Conservation (phyloP, 345 rosid species). For the Rhizophora mangle region DNA sequence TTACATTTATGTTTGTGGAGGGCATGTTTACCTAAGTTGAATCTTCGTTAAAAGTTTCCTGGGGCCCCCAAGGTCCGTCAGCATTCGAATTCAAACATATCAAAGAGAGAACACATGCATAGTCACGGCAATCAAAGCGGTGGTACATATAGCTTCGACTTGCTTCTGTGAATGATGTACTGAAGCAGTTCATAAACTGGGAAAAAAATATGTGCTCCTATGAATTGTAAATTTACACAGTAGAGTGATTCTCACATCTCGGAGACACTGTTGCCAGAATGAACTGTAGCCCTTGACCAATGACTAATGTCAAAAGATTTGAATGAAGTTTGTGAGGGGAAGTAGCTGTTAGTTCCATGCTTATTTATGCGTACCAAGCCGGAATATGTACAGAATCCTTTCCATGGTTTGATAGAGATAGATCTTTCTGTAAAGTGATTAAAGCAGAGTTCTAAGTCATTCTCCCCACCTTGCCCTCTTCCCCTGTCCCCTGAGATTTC, state of each 20-base stretch:
- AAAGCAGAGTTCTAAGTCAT: neutral
- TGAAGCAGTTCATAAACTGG: neutral
- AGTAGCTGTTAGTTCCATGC: neutral
- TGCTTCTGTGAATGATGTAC: slow-evolving; percentile 3
- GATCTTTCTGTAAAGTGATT: neutral
- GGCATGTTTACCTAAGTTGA: neutral
- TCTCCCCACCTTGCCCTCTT: no score
- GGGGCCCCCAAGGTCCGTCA: neutral
- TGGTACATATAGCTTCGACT: slow-evolving; percentile 7
- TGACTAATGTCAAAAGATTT: neutral
- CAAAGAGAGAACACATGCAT: neutral
- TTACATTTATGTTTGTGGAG: slow-evolving; percentile 1
- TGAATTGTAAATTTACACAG: neutral
- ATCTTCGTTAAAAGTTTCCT: no score
- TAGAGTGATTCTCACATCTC: neutral
- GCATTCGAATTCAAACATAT: neutral
- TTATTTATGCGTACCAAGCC: neutral
- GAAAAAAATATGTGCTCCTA: neutral
- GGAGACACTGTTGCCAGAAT: slow-evolving; percentile 1
- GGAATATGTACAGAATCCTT: neutral
- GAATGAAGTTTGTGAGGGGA: neutral
- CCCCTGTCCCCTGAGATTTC: neutral
- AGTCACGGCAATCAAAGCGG: neutral
- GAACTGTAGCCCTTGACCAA: neutral
- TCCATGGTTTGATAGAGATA: neutral